phyloP scores from a whole-genome alignment of 306 rosid species.

The Quercus wislizeni region DNA sequence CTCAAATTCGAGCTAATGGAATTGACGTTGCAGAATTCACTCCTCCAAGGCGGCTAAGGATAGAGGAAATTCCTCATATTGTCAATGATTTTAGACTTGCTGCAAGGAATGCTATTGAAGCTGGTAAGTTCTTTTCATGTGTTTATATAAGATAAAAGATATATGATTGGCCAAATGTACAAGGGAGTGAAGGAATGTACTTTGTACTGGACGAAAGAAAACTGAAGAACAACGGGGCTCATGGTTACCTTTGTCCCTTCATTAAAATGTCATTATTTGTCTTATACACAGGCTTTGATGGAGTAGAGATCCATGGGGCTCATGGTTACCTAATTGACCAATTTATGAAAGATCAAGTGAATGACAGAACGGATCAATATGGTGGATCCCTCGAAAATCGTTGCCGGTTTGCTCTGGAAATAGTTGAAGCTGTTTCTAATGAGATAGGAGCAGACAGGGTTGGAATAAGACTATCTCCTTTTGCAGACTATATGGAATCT shows the following conservation, averaged over 20 bases:
- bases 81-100: constrained; percentile 54
- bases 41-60: constrained; percentile 44
- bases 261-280: too few species aligned
- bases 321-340: constrained; percentile 64
- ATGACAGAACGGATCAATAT: constrained; percentile 56
- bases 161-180: not conserved
- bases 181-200: too few species aligned
- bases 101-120: constrained; percentile 57
- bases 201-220: not conserved
- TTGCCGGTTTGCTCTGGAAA: constrained; percentile 46
- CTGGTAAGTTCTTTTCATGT: constrained; percentile 36
- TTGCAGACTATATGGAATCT: constrained; percentile 30
- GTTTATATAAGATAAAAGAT: not conserved
- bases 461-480: constrained; percentile 65
- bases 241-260: not conserved
- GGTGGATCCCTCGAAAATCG: constrained; percentile 73
- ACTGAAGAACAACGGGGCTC: not conserved
- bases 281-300: constrained; percentile 58
- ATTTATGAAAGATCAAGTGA: constrained; percentile 60
- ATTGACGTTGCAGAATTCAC: constrained; percentile 30
- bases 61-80: constrained; percentile 45
- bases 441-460: constrained; percentile 64
- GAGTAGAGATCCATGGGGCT: constrained; percentile 71
- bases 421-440: constrained; percentile 46
- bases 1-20: constrained; percentile 23